Evolutionary conservation across 306 rosid species (phyloP), one percentile per base, ranked within the genome.

Genomic region (Rubus parviflorus): DNA sequence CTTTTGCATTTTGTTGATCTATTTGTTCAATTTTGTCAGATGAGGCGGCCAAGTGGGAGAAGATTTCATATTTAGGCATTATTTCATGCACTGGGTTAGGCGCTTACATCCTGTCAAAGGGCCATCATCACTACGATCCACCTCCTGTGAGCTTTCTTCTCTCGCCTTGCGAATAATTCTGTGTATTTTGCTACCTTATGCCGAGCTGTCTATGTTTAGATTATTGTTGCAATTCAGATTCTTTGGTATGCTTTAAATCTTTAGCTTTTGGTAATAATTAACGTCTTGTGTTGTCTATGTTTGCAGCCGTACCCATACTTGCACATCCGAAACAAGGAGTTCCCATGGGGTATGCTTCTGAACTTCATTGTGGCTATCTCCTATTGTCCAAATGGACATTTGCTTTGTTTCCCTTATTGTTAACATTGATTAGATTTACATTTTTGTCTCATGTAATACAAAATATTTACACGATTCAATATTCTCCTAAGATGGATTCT

Each of bases 271-370:
- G 71, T 10, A 23, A 15, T 66, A 37, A 42, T 68, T 8, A 9
- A 12, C 46, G 9, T 61, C 41, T 15, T 79, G 47, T 74, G 7
- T 79, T 19, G 30, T 68, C 8, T 60, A 13, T 79, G 7, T 80
- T 41, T 84, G 75, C 90, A 88, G 92, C 40, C 90, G 2, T 88
- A 88, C 62, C 84, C 89, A 5, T 86, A 88, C 40, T 45, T 88
- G 77, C 99, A 90, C 83, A 86, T 93, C 79, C 99, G 99, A 90
- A 96, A 91, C 66, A 96, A 96, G 90, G 99, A 96, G 85, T 96
- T 96, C 81, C 99, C 98, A 23, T 96, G 99, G 99, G 99, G 99
- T 96, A 93, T 71, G 87, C 73, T 72, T 68, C 71, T 48, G 38
- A 45, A 49, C 57, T 7, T 66, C 20, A 37, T 48, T 11, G 14